Evolutionary conservation across 176 grass and related monocot genomes (phyloP).

Genomic region (Stipa capillata): DNA sequence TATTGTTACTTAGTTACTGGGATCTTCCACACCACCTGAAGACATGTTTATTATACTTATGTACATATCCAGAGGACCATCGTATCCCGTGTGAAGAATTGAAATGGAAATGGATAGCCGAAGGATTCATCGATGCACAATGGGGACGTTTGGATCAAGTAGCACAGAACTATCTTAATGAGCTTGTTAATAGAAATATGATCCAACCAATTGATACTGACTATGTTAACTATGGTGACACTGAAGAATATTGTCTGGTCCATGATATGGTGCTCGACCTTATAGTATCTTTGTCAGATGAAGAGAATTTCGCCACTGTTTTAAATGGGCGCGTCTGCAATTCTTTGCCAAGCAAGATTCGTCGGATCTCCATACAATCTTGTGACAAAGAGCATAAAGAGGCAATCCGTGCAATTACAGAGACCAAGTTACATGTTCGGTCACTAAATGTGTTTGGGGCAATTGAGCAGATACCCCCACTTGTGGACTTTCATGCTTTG

Average conservation of each 20-base stretch:
- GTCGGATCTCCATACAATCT: not conserved
- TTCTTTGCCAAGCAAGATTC: not conserved
- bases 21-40: conserved; percentile 8
- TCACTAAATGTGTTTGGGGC: not conserved
- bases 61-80: not conserved
- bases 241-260: not conserved
- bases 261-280: not conserved
- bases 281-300: not conserved
- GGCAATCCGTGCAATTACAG: not conserved
- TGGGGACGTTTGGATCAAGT: not conserved
- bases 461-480: not conserved
- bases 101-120: not conserved
- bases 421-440: not conserved
- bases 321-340: not conserved
- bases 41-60: not conserved
- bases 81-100: not conserved
- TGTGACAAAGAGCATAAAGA: not conserved
- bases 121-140: not conserved
- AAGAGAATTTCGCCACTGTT: not conserved
- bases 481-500: not conserved
- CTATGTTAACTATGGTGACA: not conserved
- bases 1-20: not conserved
- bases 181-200: conserved; percentile 2
- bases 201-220: not conserved
- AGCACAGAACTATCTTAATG: not conserved